Percentiles rank a stretch among this genome's conserved stretches.
Conservation (phyloP, 305 asterid species). For the Solanum hybrid region DNA sequence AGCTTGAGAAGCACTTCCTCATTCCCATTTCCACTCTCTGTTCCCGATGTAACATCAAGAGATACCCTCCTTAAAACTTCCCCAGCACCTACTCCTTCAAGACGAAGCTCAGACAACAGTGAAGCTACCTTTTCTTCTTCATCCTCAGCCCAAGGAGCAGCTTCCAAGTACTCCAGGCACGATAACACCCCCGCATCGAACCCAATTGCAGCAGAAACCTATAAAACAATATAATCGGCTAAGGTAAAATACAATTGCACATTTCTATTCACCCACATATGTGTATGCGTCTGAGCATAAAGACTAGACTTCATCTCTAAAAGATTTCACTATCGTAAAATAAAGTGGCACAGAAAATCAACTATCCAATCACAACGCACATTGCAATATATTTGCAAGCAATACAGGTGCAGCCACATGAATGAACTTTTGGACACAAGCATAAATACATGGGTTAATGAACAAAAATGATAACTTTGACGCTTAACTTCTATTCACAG, state of each 20-base stretch:
- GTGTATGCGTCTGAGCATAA: background rate
- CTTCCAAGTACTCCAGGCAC: constrained; percentile 89
- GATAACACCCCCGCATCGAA: constrained; percentile 82
- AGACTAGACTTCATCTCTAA: background rate
- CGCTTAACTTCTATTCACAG: background rate
- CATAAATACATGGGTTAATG: background rate
- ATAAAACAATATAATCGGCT: background rate
- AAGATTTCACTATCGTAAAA: background rate
- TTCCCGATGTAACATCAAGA: constrained; percentile 38
- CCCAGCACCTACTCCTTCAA: constrained; percentile 73
- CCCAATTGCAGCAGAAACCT: constrained; percentile 94
- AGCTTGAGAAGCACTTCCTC: constrained; percentile 77
- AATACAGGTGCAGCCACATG: background rate
- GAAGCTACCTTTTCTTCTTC: constrained; percentile 89
- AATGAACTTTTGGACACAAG: background rate
- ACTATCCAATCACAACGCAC: background rate
- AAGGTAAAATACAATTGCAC: background rate
- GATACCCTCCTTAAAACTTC: constrained; percentile 89
- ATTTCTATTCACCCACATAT: background rate
- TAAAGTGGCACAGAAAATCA: background rate
- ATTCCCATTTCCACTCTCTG: constrained; percentile 32
- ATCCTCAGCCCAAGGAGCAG: constrained; percentile 96
- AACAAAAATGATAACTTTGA: background rate
- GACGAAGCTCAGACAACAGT: constrained; percentile 66
- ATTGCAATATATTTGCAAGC: background rate